Evolutionary conservation across 2,329 filamentous ascomycete species (phyloP).

Genomic region (Escovopsis weberi): DNA sequence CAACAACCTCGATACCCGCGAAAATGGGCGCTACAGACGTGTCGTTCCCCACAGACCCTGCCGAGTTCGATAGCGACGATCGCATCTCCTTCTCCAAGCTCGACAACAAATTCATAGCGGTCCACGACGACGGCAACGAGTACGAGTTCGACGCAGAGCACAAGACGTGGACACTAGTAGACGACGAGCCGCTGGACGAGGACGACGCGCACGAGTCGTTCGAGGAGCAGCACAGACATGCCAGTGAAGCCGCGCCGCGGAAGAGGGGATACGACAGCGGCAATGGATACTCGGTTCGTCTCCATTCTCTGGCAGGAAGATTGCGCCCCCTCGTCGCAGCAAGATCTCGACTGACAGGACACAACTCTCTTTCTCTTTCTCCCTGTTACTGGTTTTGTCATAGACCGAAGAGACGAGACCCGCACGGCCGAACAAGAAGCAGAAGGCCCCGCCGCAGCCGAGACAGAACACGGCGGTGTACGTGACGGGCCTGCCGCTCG

Average conservation of each 20-base stretch:
- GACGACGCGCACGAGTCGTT: slow-evolving; percentile 23
- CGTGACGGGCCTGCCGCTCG: slow-evolving; percentile 71
- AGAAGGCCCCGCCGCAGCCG: slow-evolving; percentile 33
- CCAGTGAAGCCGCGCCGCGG: slow-evolving; percentile 14
- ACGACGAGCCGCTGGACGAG: slow-evolving; percentile 23
- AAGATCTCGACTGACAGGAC: not conserved
- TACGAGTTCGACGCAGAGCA: slow-evolving; percentile 64
- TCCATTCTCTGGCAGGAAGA: not conserved
- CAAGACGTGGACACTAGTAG: slow-evolving; percentile 60
- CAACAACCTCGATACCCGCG: not conserved
- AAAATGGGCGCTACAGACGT: slow-evolving; percentile 14
- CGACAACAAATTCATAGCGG: slow-evolving; percentile 69
- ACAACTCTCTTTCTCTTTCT: not conserved
- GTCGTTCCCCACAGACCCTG: slow-evolving; percentile 43
- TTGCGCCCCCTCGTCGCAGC: no score
- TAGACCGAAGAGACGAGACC: slow-evolving; percentile 20
- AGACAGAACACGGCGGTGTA: slow-evolving; percentile 80
- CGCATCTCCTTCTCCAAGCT: slow-evolving; percentile 79
- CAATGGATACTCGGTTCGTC: slow-evolving; percentile 29
- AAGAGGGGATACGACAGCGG: slow-evolving; percentile 30
- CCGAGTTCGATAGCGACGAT: slow-evolving; percentile 61
- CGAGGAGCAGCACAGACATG: slow-evolving; percentile 9
- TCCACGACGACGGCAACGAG: slow-evolving; percentile 71
- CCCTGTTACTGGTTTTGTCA: not conserved
- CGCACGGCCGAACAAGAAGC: slow-evolving; percentile 28